Base-by-base conservation (phyloP, 179 eudicot species). In the Drosera spatulata region DNA sequence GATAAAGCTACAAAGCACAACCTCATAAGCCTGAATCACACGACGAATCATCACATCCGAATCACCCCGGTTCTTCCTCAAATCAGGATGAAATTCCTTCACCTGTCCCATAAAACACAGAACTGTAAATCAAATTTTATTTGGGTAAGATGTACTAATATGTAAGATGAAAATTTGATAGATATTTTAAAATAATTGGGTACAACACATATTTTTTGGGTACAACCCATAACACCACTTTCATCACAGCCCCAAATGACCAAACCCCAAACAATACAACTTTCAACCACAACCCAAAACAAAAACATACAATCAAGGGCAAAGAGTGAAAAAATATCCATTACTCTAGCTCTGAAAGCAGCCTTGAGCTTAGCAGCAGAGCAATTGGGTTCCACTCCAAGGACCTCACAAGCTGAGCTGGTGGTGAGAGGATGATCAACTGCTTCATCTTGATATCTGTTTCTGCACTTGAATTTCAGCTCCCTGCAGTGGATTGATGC, bases 51-150 rank as follows among this genome's bases (percentile, higher is more conserved):
- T 85, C 41, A 55, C 12, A 71, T 91, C 95, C 37, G 96, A 85
- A 59, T 48, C 61, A 33, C 70, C 73, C 63, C 61, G 73, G 66
- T 72, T 80, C 62, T 69, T 79, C 61, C 74, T 84, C 47, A 85
- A 87, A 79, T 91, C 98, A 50, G 98, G 98, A 84, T 91, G 98
- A 62, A 78, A 91, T 76, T 84, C 78, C 79, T 91, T 91, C 44
- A 91, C 98, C 98, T 88, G 76, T 39, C 48, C 59, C 66, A 69
- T 13, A 14, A 43, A n/a, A 14, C 44, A 13, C 41, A 53, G 37
- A 66, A n/a, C 53, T 11, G 43, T 5, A 11, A 55, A 10, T 4
- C 54, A 57, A 58, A 8, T 10, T n/a, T n/a, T n/a, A n/a, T n/a
- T n/a, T n/a, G n/a, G n/a, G n/a, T n/a, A n/a, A n/a, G n/a, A n/a